These are phyloP conservation scores for Casaregolazyma lundiana DNA, from an alignment of 1,139 yeast genomes.

Conservation along the genomic window DNA sequence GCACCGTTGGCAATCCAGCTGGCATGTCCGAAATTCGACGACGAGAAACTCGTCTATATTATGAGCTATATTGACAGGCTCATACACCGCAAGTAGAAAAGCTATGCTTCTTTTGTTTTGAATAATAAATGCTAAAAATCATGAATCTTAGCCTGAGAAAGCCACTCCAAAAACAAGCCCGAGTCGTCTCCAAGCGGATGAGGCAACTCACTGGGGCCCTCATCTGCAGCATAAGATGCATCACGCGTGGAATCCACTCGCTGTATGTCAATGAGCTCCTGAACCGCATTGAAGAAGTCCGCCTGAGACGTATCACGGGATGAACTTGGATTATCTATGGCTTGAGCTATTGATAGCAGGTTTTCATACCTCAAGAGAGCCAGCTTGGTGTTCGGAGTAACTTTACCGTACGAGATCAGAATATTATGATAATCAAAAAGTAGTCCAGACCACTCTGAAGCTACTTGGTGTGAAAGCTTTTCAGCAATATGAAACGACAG, in stretches of 20 bases:
- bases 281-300: neutral
- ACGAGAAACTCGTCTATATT: constrained; percentile 4
- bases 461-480: neutral
- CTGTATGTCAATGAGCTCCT: neutral
- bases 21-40: constrained; percentile 3
- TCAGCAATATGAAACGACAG: constrained; percentile 2
- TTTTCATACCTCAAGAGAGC: constrained; percentile 3
- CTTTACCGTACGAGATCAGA: constrained; percentile 1
- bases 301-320: neutral
- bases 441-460: neutral
- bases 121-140: too few relatives aligned
- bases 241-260: neutral
- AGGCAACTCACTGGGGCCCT: neutral
- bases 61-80: constrained; percentile 5
- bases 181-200: neutral
- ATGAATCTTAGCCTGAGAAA: constrained; percentile 1
- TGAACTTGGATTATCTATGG: neutral
- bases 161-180: constrained; percentile 5
- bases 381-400: constrained; percentile 1
- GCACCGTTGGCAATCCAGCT: constrained; percentile 5
- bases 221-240: neutral
- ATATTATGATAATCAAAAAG: constrained; percentile 1
- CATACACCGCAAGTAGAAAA: neutral
- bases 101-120: too few relatives aligned
- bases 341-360: constrained; percentile 1